Base-by-base conservation (phyloP, 169 alveolate genomes). In the Cryptosporidium canis region DNA sequence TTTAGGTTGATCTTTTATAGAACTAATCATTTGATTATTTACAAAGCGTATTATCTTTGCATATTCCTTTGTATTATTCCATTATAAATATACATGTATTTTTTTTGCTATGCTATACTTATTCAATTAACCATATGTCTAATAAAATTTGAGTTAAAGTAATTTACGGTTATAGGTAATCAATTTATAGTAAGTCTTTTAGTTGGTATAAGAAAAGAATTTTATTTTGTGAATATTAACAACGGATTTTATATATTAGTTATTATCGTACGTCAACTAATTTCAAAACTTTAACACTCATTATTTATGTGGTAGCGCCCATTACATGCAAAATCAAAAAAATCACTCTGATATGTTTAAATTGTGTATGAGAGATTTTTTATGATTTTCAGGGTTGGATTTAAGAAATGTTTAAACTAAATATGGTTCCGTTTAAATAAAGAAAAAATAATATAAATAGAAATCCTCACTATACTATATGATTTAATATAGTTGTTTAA, bases 301-400 rank as follows among this genome's bases (percentile, higher is more conserved):
- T 14, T 51, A 51, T n/a, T 61, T 61, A 61, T 44, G 68, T 61
- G 68, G 31, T 5, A 61, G 68, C 68, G 68, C 68, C 68, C 6
- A 31, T 11, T 61, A 24, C 48, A 61, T 61, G 68, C 45, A 35
- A 61, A 51, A 51, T 51, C 9, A 51, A 48, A 48, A 48, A 48
- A 48, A 14, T 1, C 16, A 48, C 5, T 14, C 5, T 12, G 18
- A 48, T n/a, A 48, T 3, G 7, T 48, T 5, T 14, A 47, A 47
- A 47, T 47, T 16, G n/a, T 21, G 35, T 8, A 51, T 8, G 24
- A n/a, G 18, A 16, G 24, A 51, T 51, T 51, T 21, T 21, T 51
- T 3, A 21, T 6, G 24, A 45, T 8, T 21, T 21, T 51, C 12
- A 51, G 35, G 61, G 14, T 48, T 14, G 21, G 6, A 48, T 0